Evolutionary conservation across 371 early-diverging fungal genomes (phyloP), one percentile per base, ranked within the genome.

Genomic region (Rhizopus delemar): DNA sequence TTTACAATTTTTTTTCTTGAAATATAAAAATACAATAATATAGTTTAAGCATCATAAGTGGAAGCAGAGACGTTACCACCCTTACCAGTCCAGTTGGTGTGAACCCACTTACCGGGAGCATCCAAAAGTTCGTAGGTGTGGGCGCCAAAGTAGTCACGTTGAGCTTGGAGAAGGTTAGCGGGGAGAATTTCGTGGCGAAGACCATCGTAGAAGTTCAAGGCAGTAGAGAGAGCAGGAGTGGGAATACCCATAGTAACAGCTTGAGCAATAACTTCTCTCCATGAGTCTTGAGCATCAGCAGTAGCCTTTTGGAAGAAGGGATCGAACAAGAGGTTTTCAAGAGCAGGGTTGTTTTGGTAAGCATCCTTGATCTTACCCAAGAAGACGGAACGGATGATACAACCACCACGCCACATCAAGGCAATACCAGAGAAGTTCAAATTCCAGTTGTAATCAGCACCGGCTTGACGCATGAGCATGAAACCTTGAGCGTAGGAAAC

Each of bases 401-500:
- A 99, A 38, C 99, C 99, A 65, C 98, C 98, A 63, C 94, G 90
- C 99, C 99, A 99, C 93, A 99, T 97, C 51, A 93, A 80, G 43
- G 98, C 95, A 74, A 99, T 96, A 55, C 92, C 93, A 43, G 92
- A 92, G 72, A 95, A 88, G 88, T 95, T 95, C 66, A 99, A 83
- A 79, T 95, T 82, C 99, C 99, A 99, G 63, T 81, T 83, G 78
- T 93, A 84, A 63, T 89, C 89, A 74, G 90, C 86, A 74, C 94
- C 94, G 58, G 95, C 96, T 78, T 94, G 95, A 63, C 94, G 92
- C 84, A 99, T 88, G 72, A 98, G 84, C 94, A 96, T 97, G 84
- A 99, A 98, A 50, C 99, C 99, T 85, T 99, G 99, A 51, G 97
- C 94, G 70, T 98, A 99, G 38, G 98, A 96, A 60, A 98, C 91